Base-by-base conservation (phyloP, 2,329 filamentous ascomycete genomes). In the Ceratocystis albifundus region DNA sequence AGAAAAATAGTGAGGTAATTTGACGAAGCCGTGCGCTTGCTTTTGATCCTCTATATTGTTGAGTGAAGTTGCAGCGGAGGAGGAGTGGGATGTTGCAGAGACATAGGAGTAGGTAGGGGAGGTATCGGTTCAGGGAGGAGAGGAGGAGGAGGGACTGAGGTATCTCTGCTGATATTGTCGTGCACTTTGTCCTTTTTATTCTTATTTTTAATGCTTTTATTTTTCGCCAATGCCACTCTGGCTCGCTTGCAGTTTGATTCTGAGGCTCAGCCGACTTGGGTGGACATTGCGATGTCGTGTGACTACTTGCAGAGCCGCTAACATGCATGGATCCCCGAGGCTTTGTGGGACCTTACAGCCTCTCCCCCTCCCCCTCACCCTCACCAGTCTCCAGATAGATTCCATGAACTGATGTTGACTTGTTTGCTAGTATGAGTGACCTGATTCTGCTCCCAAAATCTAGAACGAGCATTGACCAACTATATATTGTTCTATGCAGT, bases 401-500 rank as follows among this genome's bases (percentile, higher is more conserved):
- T n/a, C 25, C 3, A 50, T 50, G 46, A 8, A 50, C 20, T 50
- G 46, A 50, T 12, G 6, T 57, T 7, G 22, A 12, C 53, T 17
- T 25, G 25, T 55, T 10, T 30, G 53, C 10, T 22, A 32, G 30
- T 17, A 57, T 57, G 15, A 12, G 28, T 30, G 28, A 57, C 22
- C 53, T 30, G 28, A 57, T 57, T 15, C 7, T 57, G 12, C 53
- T 8, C 53, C 8, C 12, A 57, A 28, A 30, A 28, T 32, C 53
- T 57, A 57, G 25, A 57, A 30, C 22, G 2, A 57, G 53, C 53
- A 57, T 30, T 57, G 53, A 25, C 53, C 53, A 57, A 30, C 53
- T 57, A 57, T 57, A 57, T 10, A 57, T 57, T 57, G 25, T 57
- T 57, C 53, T 57, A 8, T 30, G 53, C 25, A 57, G 53, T 22